These are phyloP conservation scores for Nannochloris sp. DNA, from an alignment of 139 green algal genomes.

Conservation along the genomic window DNA sequence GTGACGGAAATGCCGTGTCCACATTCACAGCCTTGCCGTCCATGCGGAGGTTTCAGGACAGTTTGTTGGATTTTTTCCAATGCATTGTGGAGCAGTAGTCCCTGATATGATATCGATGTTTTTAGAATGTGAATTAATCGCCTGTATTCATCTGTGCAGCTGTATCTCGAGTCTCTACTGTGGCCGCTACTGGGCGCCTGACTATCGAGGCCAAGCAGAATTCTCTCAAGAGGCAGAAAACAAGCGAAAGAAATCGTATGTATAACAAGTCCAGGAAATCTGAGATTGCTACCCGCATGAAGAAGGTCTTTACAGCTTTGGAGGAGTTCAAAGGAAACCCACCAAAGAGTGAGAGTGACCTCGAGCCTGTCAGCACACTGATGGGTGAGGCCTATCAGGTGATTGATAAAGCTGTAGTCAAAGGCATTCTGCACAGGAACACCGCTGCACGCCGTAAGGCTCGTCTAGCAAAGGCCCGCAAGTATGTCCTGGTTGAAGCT, in stretches of 20 bases:
- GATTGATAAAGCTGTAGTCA: slow-evolving; percentile 52
- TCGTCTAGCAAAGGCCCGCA: slow-evolving; percentile 51
- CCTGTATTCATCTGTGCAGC: not conserved
- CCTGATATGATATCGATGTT: no score
- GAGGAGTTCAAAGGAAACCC: slow-evolving; percentile 49
- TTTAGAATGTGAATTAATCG: not conserved
- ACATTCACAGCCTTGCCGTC: no score
- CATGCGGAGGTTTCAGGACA: no score
- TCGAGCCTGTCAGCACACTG: slow-evolving; percentile 54
- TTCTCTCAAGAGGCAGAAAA: slow-evolving; percentile 40
- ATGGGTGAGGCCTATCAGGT: slow-evolving; percentile 68
- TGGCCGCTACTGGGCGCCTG: not conserved
- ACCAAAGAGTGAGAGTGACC: slow-evolving; percentile 38
- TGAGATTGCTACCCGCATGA: slow-evolving; percentile 70
- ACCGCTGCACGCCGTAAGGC: slow-evolving; percentile 77
- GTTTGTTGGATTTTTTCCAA: no score
- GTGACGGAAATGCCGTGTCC: no score
- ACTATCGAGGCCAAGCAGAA: slow-evolving; percentile 41
- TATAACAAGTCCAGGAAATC: slow-evolving; percentile 77
- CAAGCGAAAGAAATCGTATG: slow-evolving; percentile 47
- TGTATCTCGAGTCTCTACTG: not conserved
- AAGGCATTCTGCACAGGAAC: slow-evolving; percentile 79
- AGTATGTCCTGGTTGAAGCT: slow-evolving; percentile 41
- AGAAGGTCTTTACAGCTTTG: slow-evolving; percentile 59
- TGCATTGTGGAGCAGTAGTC: no score